phyloP scores from a whole-genome alignment of 306 rosid genomes.

The Crataegus laevigata region DNA sequence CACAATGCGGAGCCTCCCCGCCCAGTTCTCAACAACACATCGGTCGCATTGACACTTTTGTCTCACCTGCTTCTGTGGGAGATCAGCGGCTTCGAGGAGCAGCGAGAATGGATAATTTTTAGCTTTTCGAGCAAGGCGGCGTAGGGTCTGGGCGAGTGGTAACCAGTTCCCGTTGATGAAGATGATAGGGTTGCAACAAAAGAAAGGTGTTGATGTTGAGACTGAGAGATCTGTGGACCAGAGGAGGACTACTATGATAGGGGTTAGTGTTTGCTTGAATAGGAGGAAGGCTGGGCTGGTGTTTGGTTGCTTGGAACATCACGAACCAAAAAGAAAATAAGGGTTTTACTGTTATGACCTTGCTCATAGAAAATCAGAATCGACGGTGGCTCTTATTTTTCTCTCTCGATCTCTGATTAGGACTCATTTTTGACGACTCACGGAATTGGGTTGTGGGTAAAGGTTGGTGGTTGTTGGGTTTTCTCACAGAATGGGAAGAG shows the following conservation, averaged over 20 bases:
- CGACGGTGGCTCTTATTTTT: too few relatives aligned
- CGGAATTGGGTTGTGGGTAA: too few relatives aligned
- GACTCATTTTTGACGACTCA: too few relatives aligned
- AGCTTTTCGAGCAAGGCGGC: slow-evolving; percentile 37
- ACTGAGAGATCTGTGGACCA: slow-evolving; percentile 19
- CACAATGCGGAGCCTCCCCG: neutral
- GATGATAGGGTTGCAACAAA: slow-evolving; percentile 13
- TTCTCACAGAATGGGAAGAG: too few relatives aligned
- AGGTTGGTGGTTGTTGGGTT: too few relatives aligned
- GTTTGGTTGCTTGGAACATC: too few relatives aligned
- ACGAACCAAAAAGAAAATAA: too few relatives aligned
- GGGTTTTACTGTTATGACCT: too few relatives aligned
- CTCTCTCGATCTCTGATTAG: too few relatives aligned
- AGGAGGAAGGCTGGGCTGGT: slow-evolving; percentile 33
- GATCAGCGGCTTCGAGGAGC: slow-evolving; percentile 8
- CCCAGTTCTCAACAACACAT: neutral
- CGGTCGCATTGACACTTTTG: neutral
- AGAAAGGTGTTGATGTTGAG: slow-evolving; percentile 5
- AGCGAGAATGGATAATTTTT: slow-evolving; percentile 28
- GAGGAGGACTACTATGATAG: slow-evolving; percentile 27
- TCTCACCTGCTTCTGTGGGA: slow-evolving; percentile 7
- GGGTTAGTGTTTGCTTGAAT: slow-evolving; percentile 35
- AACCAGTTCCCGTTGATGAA: neutral
- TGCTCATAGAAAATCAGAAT: too few relatives aligned
- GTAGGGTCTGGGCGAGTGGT: slow-evolving; percentile 2